Conservation (phyloP, 768 basidiomycete genomes). For the Hydnomerulius pinastri region DNA sequence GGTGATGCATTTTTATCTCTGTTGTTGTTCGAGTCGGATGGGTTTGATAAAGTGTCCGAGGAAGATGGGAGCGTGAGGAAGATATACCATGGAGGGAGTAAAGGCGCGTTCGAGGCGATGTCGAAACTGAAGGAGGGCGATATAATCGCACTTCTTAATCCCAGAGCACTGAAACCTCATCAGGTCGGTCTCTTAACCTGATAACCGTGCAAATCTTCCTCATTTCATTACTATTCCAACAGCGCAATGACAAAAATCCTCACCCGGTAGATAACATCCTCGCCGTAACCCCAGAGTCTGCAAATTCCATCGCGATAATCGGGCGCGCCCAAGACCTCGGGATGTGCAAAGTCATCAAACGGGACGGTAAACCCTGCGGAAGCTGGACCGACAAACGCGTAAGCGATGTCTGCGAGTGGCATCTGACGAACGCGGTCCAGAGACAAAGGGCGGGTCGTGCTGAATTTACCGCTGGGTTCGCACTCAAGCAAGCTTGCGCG, state of each 20-base stretch:
- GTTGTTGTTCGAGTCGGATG: constrained; percentile 87
- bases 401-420: constrained; percentile 88
- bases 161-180: constrained; percentile 82
- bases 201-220: too few relatives aligned
- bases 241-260: constrained; percentile 48
- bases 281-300: constrained; percentile 84
- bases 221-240: too few relatives aligned
- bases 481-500: too few relatives aligned
- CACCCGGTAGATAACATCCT: constrained; percentile 83
- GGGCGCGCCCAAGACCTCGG: constrained; percentile 88
- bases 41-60: constrained; percentile 54
- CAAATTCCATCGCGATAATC: constrained; percentile 77
- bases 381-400: constrained; percentile 92
- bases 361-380: constrained; percentile 80
- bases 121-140: constrained; percentile 87
- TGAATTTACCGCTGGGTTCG: constrained; percentile 85
- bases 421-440: constrained; percentile 81
- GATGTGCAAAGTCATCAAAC: constrained; percentile 74
- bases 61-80: constrained; percentile 58
- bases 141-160: constrained; percentile 88
- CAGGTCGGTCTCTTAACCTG: constrained; percentile 60
- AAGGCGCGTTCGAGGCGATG: constrained; percentile 88
- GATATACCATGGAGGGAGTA: constrained; percentile 84
- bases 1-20: constrained; percentile 86
- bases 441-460: constrained; percentile 71